phyloP scores from a whole-genome alignment of 2,329 filamentous ascomycete genomes.

The Didymosphaeria variabile region DNA sequence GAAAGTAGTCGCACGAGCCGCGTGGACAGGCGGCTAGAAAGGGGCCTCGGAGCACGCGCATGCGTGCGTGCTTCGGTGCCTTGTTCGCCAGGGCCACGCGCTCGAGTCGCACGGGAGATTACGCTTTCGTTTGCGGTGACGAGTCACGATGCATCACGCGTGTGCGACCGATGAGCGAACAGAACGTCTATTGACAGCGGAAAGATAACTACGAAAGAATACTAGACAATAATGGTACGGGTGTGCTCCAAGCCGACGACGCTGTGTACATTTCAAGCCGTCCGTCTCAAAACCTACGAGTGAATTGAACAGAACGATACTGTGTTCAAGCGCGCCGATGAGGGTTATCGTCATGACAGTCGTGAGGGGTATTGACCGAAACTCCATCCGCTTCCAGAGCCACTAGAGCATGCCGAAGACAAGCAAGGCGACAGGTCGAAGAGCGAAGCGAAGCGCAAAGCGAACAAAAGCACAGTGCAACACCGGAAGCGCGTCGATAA shows the following conservation, averaged over 20 bases:
- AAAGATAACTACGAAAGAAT: background rate
- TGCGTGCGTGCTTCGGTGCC: background rate
- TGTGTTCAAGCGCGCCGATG: slow-evolving; percentile 17
- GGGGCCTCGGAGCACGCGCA: background rate
- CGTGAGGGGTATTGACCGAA: slow-evolving; percentile 19
- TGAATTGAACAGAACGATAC: background rate
- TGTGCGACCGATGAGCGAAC: slow-evolving; percentile 2
- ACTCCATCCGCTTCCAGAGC: slow-evolving; percentile 12
- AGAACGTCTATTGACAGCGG: slow-evolving; percentile 7
- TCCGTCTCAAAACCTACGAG: slow-evolving; percentile 5
- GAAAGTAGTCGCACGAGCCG: background rate
- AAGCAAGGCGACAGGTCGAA: slow-evolving; percentile 3
- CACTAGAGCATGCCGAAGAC: background rate
- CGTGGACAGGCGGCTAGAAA: slow-evolving; percentile 4
- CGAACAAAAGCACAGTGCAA: slow-evolving; percentile 34
- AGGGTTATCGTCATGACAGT: slow-evolving; percentile 22
- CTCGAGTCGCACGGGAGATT: slow-evolving; percentile 18
- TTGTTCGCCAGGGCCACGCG: slow-evolving; percentile 16
- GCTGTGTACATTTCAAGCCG: slow-evolving; percentile 4
- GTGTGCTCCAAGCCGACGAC: slow-evolving; percentile 13
- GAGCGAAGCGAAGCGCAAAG: background rate
- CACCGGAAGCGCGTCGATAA: slow-evolving; percentile 35
- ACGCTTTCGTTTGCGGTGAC: slow-evolving; percentile 4
- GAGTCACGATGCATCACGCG: background rate
- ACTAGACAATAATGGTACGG: slow-evolving; percentile 14